Percentiles rank a stretch among this genome's conserved stretches.
Evolutionary conservation across 1,139 yeast genomes (phyloP).

Genomic region (Sugiyamaella novakii): DNA sequence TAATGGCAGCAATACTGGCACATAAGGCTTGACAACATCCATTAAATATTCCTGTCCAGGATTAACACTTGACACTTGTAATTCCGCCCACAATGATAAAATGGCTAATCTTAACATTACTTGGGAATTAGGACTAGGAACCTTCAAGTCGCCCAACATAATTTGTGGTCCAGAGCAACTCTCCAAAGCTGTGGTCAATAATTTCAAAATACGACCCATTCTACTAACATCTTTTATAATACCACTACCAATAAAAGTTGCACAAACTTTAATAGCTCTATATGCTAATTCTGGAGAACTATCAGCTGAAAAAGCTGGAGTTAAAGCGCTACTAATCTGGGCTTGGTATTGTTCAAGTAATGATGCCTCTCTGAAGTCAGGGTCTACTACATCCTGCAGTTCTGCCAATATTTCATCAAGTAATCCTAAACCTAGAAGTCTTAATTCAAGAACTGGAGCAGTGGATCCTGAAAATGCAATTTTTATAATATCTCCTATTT

Average conservation of each 20-base stretch:
- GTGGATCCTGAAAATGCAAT: slow-evolving; percentile 86
- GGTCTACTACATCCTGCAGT: slow-evolving; percentile 61
- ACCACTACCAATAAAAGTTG: slow-evolving; percentile 67
- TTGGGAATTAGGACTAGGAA: slow-evolving; percentile 47
- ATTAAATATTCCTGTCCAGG: slow-evolving; percentile 43
- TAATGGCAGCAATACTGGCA: slow-evolving; percentile 63
- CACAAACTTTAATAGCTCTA: slow-evolving; percentile 76
- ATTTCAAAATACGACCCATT: slow-evolving; percentile 62
- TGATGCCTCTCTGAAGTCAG: slow-evolving; percentile 69
- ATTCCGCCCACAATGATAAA: slow-evolving; percentile 86
- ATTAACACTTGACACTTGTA: slow-evolving; percentile 54
- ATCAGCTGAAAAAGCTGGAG: slow-evolving; percentile 82
- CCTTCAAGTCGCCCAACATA: slow-evolving; percentile 48
- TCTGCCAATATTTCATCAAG: slow-evolving; percentile 60
- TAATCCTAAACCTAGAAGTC: slow-evolving; percentile 66
- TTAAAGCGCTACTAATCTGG: slow-evolving; percentile 83
- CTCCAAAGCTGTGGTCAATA: slow-evolving; percentile 68
- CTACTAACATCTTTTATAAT: slow-evolving; percentile 52
- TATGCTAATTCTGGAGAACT: slow-evolving; percentile 75
- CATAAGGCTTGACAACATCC: slow-evolving; percentile 60
- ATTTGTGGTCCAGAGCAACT: slow-evolving; percentile 48
- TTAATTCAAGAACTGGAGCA: slow-evolving; percentile 61
- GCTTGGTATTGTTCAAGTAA: slow-evolving; percentile 92
- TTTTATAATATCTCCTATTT: slow-evolving; percentile 71
- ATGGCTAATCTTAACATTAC: slow-evolving; percentile 69